Evolutionary conservation across 2,329 filamentous ascomycete genomes (phyloP), one percentile per base, ranked within the genome.

Genomic region (Scedosporium dehoogii): DNA sequence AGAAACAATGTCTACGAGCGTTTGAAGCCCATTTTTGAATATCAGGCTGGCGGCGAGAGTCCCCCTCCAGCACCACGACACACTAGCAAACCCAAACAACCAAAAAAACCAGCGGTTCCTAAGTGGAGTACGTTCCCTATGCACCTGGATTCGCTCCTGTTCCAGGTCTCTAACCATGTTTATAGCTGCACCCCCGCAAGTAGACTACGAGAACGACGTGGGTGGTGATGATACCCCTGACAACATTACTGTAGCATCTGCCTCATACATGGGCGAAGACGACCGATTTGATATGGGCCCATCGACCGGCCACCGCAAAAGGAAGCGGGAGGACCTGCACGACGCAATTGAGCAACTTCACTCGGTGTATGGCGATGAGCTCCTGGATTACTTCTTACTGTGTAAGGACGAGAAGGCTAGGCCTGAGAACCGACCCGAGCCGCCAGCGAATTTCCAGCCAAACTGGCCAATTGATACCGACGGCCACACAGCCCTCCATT

Each of bases 301-400:
- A 63, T 78, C 78, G 12, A 85, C 78, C n/a, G 80, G 80, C 25
- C 82, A 83, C 66, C 78, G 83, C 64, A 96, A 96, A 76, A 85
- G 92, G 64, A 96, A 96, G 77, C 83, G 91, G 23, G 83, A 87
- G 62, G 87, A 84, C 51, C 73, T 82, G 78, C 75, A 88, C 77
- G 78, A 86, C 72, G 70, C 84, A 64, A 86, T 85, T 6, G 90
- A 96, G 66, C 89, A 92, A 71, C 88, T 94, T 68, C 92, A 97
- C 73, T 88, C 90, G 29, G 81, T 96, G 25, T 99, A 96, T 75
- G 91, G 92, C 16, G 94, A 99, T 67, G 90, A 94, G 68, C 82
- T 99, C 27, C 81, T 99, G 42, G 94, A 99, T 74, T 99, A 97
- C 76, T 99, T 97, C 70, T 88, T 97, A 76, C 86, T 93, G 55